These are phyloP conservation scores for Amanita exitialis DNA, from an alignment of 768 basidiomycete species.

Conservation along the genomic window DNA sequence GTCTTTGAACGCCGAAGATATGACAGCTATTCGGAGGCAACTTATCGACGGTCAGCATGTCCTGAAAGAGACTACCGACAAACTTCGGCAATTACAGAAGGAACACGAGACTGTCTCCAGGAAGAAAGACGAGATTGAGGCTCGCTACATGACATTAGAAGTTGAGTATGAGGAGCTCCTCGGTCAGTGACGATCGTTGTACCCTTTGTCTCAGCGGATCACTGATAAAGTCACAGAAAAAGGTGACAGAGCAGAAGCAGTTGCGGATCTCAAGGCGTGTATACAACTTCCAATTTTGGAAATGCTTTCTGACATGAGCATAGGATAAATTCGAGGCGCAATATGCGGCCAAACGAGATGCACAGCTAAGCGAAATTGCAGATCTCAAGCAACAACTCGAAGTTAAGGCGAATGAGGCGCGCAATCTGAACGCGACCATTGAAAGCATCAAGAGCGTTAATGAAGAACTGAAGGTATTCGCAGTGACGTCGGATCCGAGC, in stretches of 20 bases:
- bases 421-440: constrained; percentile 73
- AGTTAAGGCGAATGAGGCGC: constrained; percentile 71
- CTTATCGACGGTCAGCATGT: constrained; percentile 82
- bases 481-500: not conserved
- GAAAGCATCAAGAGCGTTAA: constrained; percentile 94
- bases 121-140: constrained; percentile 82
- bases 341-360: constrained; percentile 87
- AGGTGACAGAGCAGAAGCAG: constrained; percentile 24
- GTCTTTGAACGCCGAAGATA: constrained; percentile 62
- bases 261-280: constrained; percentile 83
- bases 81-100: constrained; percentile 82
- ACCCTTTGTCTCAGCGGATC: not conserved
- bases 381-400: constrained; percentile 91
- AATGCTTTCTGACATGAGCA: constrained; percentile 11
- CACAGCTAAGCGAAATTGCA: constrained; percentile 71
- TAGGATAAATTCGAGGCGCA: constrained; percentile 93
- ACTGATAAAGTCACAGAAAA: constrained; percentile 53
- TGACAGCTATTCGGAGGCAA: constrained; percentile 77
- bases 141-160: constrained; percentile 70
- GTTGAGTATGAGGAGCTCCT: constrained; percentile 95
- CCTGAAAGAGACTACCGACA: constrained; percentile 82
- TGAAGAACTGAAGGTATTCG: constrained; percentile 88
- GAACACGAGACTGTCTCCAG: constrained; percentile 81
- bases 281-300: constrained; percentile 6
- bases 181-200: constrained; percentile 38